Conservation (phyloP, 345 rosid species). For the Carallia brachiata region DNA sequence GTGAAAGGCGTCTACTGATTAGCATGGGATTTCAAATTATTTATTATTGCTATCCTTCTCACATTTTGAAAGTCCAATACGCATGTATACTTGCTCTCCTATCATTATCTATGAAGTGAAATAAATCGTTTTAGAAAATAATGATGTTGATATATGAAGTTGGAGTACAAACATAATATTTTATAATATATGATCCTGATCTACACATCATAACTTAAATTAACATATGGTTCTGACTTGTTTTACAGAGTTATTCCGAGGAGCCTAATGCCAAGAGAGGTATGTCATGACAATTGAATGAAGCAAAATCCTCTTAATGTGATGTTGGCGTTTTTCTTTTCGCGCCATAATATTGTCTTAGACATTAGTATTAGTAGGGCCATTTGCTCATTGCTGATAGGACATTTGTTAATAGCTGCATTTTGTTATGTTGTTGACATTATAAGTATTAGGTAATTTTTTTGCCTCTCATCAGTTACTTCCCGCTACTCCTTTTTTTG, state of each 20-base stretch:
- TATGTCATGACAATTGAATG: constrained; percentile 20
- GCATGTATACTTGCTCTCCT: background rate
- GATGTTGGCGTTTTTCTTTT: background rate
- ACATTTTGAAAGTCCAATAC: too few species aligned
- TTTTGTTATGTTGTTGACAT: background rate
- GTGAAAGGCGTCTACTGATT: too few species aligned
- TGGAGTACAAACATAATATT: too few species aligned
- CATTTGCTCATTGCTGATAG: background rate
- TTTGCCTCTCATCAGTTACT: background rate
- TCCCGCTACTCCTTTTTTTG: background rate
- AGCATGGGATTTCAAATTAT: too few species aligned
- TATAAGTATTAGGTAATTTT: background rate
- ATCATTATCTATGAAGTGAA: background rate
- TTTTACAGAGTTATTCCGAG: constrained; percentile 82
- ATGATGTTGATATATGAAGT: background rate
- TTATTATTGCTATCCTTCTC: too few species aligned
- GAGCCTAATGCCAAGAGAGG: constrained; percentile 87
- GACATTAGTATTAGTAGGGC: too few species aligned
- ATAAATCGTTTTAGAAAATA: background rate
- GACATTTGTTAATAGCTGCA: background rate
- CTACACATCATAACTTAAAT: too few species aligned
- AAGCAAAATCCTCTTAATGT: constrained; percentile 1
- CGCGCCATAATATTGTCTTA: background rate
- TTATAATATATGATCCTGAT: too few species aligned
- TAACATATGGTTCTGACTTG: background rate